Percentiles rank a stretch among this genome's conserved stretches.
phyloP scores from a whole-genome alignment of 1,284 basidiomycete species.

The Puccinia hordei region DNA sequence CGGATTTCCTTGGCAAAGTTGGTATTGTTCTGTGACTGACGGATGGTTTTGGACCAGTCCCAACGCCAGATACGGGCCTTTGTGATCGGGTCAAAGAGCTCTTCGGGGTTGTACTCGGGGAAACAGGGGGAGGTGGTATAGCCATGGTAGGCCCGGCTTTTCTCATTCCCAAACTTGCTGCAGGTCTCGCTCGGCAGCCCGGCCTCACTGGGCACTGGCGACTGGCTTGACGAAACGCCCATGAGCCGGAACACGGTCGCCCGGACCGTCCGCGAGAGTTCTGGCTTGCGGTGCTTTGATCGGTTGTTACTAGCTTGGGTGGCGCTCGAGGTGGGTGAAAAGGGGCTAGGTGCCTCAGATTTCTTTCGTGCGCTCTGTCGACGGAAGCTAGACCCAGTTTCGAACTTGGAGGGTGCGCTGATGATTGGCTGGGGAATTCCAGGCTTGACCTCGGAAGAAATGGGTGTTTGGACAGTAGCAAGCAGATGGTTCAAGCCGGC shows the following conservation, averaged over 20 bases:
- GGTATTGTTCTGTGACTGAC: constrained; percentile 43
- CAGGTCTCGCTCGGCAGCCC: neutral
- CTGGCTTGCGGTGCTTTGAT: constrained; percentile 40
- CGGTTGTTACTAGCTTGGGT: constrained; percentile 22
- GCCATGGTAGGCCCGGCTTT: constrained; percentile 43
- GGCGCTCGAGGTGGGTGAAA: constrained; percentile 8
- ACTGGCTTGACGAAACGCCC: constrained; percentile 32
- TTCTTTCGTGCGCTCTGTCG: constrained; percentile 18
- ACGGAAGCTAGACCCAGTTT: neutral
- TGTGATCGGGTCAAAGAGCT: constrained; percentile 29
- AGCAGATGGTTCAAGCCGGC: neutral
- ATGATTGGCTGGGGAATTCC: neutral
- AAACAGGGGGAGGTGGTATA: constrained; percentile 46
- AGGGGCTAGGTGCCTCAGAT: neutral
- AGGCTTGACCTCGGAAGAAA: neutral
- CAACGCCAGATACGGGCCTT: constrained; percentile 33
- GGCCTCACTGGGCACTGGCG: neutral
- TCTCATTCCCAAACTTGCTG: constrained; percentile 44
- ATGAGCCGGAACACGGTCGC: constrained; percentile 44
- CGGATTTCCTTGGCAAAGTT: constrained; percentile 49
- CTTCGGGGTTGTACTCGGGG: constrained; percentile 26
- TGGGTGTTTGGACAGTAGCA: neutral
- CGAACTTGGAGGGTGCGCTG: constrained; percentile 9
- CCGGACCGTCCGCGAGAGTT: constrained; percentile 36
- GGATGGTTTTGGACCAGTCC: constrained; percentile 48